Conservation (phyloP, 345 rosid species). For the Eucalyptus microcorys region DNA sequence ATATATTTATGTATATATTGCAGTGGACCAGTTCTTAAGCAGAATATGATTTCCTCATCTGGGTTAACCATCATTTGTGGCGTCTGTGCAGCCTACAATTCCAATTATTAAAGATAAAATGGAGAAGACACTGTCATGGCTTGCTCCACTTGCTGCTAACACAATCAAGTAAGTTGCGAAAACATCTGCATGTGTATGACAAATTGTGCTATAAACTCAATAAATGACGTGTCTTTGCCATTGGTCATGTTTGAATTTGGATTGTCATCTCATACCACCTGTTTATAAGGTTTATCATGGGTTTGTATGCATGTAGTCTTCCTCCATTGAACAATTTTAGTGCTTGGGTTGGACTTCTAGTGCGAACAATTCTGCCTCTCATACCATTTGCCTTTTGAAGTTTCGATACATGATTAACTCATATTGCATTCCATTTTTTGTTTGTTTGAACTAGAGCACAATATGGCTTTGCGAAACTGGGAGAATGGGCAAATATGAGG, state of each 20-base stretch:
- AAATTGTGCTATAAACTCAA: not conserved
- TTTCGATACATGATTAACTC: not conserved
- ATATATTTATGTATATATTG: not conserved
- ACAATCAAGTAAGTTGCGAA: conserved; percentile 64
- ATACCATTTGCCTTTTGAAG: not conserved
- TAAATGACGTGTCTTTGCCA: not conserved
- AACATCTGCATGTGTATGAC: not conserved
- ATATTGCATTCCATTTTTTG: not conserved
- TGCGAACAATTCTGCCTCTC: not conserved
- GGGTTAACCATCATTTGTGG: not conserved
- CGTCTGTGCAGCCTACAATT: conserved; percentile 47
- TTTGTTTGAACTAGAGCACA: conserved; percentile 48
- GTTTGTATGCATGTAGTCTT: not conserved
- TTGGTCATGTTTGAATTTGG: not conserved
- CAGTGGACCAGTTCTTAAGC: not conserved
- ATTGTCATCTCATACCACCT: not conserved
- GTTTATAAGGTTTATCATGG: not conserved
- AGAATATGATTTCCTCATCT: not conserved
- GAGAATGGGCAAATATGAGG: conserved; percentile 99
- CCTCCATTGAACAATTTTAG: not conserved
- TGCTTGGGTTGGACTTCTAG: not conserved
- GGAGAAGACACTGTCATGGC: conserved; percentile 93
- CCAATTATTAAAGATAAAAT: conserved; percentile 79
- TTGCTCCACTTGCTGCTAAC: conserved; percentile 83
- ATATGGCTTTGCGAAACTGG: conserved; percentile 99